Conservation (phyloP, 257 asterid genomes). For the Solanum tarapatanum region DNA sequence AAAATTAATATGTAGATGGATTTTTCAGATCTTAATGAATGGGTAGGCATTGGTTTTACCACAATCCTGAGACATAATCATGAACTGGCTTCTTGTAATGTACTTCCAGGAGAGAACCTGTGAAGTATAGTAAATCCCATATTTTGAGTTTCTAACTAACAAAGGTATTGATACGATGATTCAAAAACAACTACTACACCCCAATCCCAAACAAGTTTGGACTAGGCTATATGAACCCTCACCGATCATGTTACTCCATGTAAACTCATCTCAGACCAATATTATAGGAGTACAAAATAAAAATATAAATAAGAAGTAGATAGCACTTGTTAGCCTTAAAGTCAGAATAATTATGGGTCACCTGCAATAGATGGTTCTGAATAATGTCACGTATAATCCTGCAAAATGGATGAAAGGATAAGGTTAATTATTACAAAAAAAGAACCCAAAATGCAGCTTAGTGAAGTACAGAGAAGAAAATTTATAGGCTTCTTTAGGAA, state of each 20-base stretch:
- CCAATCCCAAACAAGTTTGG: not conserved
- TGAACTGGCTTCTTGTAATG: not conserved
- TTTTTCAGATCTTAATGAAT: not conserved
- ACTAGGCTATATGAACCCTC: not conserved
- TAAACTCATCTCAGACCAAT: not conserved
- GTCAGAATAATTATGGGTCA: conserved; percentile 7
- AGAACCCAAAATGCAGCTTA: not conserved
- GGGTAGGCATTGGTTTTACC: not conserved
- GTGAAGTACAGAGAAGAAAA: not conserved
- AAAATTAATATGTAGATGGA: not conserved
- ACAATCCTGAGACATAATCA: not conserved
- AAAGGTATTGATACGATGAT: not conserved
- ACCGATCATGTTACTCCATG: not conserved
- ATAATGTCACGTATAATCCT: conserved; percentile 90
- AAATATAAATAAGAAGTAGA: not conserved
- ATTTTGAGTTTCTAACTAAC: not conserved
- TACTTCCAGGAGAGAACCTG: not conserved
- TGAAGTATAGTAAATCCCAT: not conserved
- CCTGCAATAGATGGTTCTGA: conserved; percentile 92
- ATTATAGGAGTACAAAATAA: not conserved
- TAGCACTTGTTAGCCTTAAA: not conserved
- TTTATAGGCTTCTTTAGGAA: not conserved
- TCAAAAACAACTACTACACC: not conserved
- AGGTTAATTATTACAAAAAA: not conserved
- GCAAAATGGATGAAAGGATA: conserved; percentile 18